phyloP scores from a whole-genome alignment of 2,329 filamentous ascomycete species.

The Venturia effusa region DNA sequence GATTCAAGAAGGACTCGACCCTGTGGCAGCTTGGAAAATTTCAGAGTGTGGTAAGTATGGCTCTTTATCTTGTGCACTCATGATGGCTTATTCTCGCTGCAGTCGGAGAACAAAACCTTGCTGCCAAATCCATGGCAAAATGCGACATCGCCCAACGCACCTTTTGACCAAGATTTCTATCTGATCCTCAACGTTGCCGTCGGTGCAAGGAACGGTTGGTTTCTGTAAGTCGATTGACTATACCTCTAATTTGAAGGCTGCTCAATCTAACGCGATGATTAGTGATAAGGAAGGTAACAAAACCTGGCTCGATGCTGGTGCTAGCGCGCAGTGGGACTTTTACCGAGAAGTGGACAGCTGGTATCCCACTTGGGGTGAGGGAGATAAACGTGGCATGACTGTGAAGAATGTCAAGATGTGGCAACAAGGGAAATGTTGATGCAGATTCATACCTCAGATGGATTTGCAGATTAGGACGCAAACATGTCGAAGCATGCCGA shows the following conservation, averaged over 20 bases:
- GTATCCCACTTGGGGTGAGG: conserved; percentile 17
- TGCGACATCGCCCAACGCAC: conserved; percentile 20
- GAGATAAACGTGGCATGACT: conserved; percentile 14
- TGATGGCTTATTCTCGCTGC: no score
- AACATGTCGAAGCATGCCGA: no score
- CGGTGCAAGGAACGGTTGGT: conserved; percentile 12
- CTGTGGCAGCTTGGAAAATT: conserved; percentile 30
- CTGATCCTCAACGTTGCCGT: conserved; percentile 31
- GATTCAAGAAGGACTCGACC: conserved; percentile 36
- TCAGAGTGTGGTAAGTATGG: conserved; percentile 16
- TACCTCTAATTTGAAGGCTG: no score
- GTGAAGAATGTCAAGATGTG: conserved; percentile 16
- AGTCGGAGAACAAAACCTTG: conserved; percentile 22
- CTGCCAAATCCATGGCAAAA: conserved; percentile 42
- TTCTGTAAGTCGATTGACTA: background rate
- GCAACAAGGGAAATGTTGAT: conserved; percentile 12
- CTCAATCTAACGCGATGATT: no score
- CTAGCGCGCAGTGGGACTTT: conserved; percentile 21
- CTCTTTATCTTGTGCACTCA: no score
- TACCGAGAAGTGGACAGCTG: conserved; percentile 18
- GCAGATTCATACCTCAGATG: background rate
- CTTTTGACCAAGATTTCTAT: conserved; percentile 32
- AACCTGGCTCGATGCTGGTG: conserved; percentile 59
- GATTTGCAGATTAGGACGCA: no score
- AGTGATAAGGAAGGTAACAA: conserved; percentile 36